Base-by-base conservation (phyloP, 805 yeast species). In the Teunomyces kruisii region DNA sequence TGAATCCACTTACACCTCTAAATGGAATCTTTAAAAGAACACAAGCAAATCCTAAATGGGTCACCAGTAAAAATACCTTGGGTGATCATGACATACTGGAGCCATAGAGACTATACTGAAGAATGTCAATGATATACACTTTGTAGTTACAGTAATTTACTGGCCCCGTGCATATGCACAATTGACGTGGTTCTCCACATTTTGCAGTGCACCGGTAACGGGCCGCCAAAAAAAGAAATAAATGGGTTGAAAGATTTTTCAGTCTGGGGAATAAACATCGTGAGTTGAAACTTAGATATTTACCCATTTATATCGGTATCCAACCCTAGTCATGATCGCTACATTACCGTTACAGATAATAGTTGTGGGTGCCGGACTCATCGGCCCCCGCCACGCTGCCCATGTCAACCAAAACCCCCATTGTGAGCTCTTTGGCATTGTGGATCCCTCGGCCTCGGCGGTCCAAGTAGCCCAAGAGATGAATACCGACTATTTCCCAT, bases 351-450 rank as follows among this genome's bases (percentile, higher is more conserved):
- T 45, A 4, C 44, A 50, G 16, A 46, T 52, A 8, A 50, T 55
- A 12, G 55, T 60, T 22, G 50, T 60, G 9, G 65, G 65, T 29
- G 63, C 63, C 4, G 65, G 65, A 1, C 52, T 60, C 12, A 58
- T 61, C 19, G 65, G 64, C 5, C 65, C 65, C 2, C 53, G 65
- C 26, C 65, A 61, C 39, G 65, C 63, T 15, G 45, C 49, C 31
- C 60, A 54, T 48, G 52, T 59, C 27, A 19, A 49, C 31, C 51
- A 55, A 36, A 53, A 54, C 40, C 43, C 45, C 17, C 48, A 53
- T 40, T 57, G 61, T 45, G 36, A 52, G 9, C 52, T 61, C 12
- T 59, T 59, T 44, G 65, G 55, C 28, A 50, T 61, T 9, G 55
- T 61, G 15, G 65, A 61, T 36, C 64, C 62, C n/a, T 52, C 59